phyloP scores from a whole-genome alignment of 169 alveolate genomes.

The Plasmodium relictum region DNA sequence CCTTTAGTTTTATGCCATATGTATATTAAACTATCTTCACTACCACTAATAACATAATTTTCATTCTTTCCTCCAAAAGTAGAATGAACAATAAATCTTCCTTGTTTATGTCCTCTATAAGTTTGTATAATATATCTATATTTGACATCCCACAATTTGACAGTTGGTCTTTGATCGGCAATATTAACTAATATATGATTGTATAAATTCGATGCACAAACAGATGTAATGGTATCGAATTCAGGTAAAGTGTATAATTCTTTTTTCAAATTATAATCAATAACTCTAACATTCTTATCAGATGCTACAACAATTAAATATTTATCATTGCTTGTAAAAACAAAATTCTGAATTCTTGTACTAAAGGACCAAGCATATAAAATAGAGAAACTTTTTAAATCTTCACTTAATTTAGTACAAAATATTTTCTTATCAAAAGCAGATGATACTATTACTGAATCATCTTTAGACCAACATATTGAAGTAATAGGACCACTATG shows the following conservation, averaged over 20 bases:
- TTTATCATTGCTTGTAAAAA: conserved; percentile 81
- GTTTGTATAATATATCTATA: conserved; percentile 84
- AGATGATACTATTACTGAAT: conserved; percentile 77
- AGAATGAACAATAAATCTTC: conserved; percentile 87
- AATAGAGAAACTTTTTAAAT: conserved; percentile 65
- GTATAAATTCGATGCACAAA: conserved; percentile 78
- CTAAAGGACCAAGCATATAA: conserved; percentile 78
- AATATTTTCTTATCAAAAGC: conserved; percentile 81
- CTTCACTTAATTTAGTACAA: conserved; percentile 73
- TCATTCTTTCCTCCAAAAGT: conserved; percentile 90
- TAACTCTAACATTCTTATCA: conserved; percentile 80
- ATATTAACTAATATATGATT: conserved; percentile 86
- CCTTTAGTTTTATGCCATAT: conserved; percentile 90
- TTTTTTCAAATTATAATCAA: conserved; percentile 71
- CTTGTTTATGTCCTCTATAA: conserved; percentile 90
- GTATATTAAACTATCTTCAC: conserved; percentile 91
- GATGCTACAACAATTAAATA: conserved; percentile 80
- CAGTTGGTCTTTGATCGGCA: conserved; percentile 84
- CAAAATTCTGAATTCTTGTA: conserved; percentile 78
- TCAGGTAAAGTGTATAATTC: conserved; percentile 83
- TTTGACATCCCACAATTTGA: conserved; percentile 87
- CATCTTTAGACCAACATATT: conserved; percentile 80
- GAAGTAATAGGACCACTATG: conserved; percentile 79
- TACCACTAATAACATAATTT: conserved; percentile 88
- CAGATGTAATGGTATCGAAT: conserved; percentile 80